These are phyloP conservation scores for Amoebophrya sp. DNA, from an alignment of 169 alveolate species.

Conservation along the genomic window DNA sequence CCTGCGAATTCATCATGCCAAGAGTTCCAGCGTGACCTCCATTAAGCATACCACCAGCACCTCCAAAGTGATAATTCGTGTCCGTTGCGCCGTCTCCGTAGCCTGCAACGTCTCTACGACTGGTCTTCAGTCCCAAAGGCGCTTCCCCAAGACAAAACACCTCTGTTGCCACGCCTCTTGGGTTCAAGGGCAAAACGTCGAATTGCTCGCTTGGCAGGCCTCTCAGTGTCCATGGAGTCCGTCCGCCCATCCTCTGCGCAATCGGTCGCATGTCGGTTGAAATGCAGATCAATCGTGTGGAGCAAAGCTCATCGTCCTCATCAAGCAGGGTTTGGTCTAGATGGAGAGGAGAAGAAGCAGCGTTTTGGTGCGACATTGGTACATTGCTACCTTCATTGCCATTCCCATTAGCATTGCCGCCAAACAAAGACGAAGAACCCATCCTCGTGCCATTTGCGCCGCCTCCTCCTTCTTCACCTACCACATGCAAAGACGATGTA, in stretches of 20 bases:
- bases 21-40: no score
- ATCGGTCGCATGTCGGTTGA: background rate
- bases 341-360: no score
- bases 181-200: background rate
- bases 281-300: background rate
- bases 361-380: no score
- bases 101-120: no score
- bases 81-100: no score
- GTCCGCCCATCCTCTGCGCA: background rate
- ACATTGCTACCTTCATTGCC: background rate
- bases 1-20: no score
- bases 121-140: no score
- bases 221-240: background rate
- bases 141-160: background rate
- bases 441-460: background rate
- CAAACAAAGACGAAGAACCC: background rate
- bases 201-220: background rate
- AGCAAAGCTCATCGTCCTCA: constrained; percentile 18
- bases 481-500: no score
- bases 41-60: no score
- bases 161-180: background rate
- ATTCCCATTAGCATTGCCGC: background rate
- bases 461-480: background rate
- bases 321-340: background rate
- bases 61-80: no score